A percentile compares a stretch with the other conserved stretches of the same genome.
Conservation (phyloP, 495 filamentous ascomycete genomes). For the Lasiosphaeris hirsuta region DNA sequence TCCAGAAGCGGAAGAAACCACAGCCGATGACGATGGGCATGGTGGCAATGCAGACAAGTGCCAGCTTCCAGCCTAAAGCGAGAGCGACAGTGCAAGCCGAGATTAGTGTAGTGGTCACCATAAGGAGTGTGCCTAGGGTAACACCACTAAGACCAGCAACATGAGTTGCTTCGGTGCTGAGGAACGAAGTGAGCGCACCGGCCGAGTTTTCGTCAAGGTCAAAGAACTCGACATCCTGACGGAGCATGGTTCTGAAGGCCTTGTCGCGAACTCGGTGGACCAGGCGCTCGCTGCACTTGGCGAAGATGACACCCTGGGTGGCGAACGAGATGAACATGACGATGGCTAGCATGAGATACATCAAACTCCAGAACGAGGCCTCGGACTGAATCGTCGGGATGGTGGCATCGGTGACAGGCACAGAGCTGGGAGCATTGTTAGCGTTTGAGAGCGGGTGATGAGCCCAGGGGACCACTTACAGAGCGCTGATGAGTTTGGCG, state of each 20-base stretch:
- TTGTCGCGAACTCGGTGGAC: slow-evolving; percentile 75
- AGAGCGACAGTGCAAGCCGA: slow-evolving; percentile 62
- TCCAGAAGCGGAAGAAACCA: slow-evolving; percentile 76
- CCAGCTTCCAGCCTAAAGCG: slow-evolving; percentile 84
- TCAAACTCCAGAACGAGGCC: slow-evolving; percentile 83
- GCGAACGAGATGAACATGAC: slow-evolving; percentile 68
- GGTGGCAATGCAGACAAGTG: slow-evolving; percentile 76
- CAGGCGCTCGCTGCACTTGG: slow-evolving; percentile 74
- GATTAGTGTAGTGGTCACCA: slow-evolving; percentile 70
- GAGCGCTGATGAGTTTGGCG: slow-evolving; percentile 70
- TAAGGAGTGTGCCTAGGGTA: slow-evolving; percentile 76
- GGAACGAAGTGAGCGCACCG: slow-evolving; percentile 77
- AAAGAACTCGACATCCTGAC: slow-evolving; percentile 88
- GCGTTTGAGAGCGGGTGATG: no score
- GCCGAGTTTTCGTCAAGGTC: slow-evolving; percentile 79
- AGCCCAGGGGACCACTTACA: slow-evolving; percentile 38
- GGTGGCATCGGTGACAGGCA: slow-evolving; percentile 34
- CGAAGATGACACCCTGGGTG: slow-evolving; percentile 67
- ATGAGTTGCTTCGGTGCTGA: slow-evolving; percentile 82
- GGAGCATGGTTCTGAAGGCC: slow-evolving; percentile 81
- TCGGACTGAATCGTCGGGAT: slow-evolving; percentile 53
- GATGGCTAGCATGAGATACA: slow-evolving; percentile 93
- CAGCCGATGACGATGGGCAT: slow-evolving; percentile 78
- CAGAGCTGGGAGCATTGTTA: slow-evolving; percentile 24
- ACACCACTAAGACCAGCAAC: slow-evolving; percentile 78